phyloP scores from a whole-genome alignment of 164 flowering plant genomes.

The Cinnamomum micranthum region DNA sequence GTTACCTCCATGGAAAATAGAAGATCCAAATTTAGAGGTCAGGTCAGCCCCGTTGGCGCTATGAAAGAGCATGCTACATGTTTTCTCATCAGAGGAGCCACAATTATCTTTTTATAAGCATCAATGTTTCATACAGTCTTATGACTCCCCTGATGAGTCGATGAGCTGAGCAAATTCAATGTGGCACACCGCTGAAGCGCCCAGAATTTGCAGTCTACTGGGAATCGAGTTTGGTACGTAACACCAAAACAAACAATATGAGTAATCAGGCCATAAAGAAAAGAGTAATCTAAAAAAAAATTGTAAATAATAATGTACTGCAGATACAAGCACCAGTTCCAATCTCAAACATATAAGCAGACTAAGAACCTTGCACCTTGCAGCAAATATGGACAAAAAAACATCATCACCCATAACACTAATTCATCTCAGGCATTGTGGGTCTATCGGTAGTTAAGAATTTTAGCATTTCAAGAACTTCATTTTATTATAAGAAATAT shows the following conservation, averaged over 20 bases:
- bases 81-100: too few relatives aligned
- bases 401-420: conserved; percentile 10
- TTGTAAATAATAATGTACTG: conserved; percentile 15
- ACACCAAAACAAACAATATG: not conserved
- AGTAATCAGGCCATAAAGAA: not conserved
- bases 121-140: too few relatives aligned
- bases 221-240: too few relatives aligned
- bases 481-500: conserved; percentile 10
- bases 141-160: too few relatives aligned
- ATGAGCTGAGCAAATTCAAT: too few relatives aligned
- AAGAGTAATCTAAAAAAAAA: not conserved
- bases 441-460: not conserved
- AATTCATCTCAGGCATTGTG: conserved; percentile 8
- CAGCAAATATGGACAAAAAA: conserved; percentile 11
- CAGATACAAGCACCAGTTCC: conserved; percentile 13
- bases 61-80: too few relatives aligned
- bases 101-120: too few relatives aligned
- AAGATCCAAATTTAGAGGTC: too few relatives aligned
- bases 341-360: conserved; percentile 5
- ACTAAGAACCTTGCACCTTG: conserved; percentile 4
- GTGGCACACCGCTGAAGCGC: too few relatives aligned
- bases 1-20: too few relatives aligned
- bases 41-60: too few relatives aligned
- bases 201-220: too few relatives aligned
- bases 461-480: conserved; percentile 8